Evolutionary conservation across 805 yeast genomes (phyloP), one percentile per base, ranked within the genome.

Genomic region (Ogataea saltuana): DNA sequence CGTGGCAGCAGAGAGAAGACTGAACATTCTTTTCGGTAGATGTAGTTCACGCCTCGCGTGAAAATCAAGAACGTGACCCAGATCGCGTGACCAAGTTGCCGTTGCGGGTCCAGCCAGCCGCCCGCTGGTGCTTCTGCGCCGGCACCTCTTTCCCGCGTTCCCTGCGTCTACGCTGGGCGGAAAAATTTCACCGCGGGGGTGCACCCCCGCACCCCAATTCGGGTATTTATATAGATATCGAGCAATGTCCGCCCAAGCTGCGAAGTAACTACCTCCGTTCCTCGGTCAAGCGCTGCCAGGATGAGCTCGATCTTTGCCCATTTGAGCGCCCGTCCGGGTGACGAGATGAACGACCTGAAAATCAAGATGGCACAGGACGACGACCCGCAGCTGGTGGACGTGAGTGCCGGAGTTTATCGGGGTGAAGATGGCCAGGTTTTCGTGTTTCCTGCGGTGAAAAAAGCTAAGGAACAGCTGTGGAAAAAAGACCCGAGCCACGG

Each of bases 361-460:
- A 28, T 35, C 22, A 31, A 33, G 23, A 19, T 45, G 41, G 34
- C 25, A 20, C 26, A 16, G n/a, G 75, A 71, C 53, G 40, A 56
- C 13, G 29, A 48, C 37, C 65, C 70, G 12, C 31, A 55, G 25
- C 70, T 70, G 50, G 60, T 71, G 21, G 75, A 71, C 46, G 68
- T 71, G 16, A 59, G 70, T 23, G 70, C 71, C 22, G 76, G 76
- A 11, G 75, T 72, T n/a, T 71, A 70, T 57, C 70, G 70, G 42
- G 64, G 67, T 23, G 72, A 65, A 39, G 55, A 57, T 13, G 74
- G 73, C 2, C 54, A 56, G 23, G 50, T 58, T n/a, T 67, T 61
- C 51, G 56, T 64, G 8, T 68, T 70, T 48, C 74, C 74, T 12
- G 54, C 67, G 25, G 71, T 71, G 20, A 49, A 54, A 18, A 50